Base-by-base conservation (phyloP, 768 basidiomycete genomes). In the Cubamyces lactineus region DNA sequence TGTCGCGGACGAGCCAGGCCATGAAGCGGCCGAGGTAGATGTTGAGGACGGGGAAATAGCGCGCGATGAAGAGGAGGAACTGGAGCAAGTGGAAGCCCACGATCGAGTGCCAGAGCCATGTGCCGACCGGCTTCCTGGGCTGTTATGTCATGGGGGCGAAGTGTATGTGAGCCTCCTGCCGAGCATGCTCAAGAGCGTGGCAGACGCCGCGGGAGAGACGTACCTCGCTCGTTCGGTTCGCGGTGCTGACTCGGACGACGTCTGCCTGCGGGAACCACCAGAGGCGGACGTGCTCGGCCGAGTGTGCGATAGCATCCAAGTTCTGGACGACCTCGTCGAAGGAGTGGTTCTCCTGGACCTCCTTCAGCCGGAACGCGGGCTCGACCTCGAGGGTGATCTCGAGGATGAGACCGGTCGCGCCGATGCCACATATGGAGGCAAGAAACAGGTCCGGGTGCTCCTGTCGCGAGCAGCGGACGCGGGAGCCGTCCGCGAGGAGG, bases 261-360 rank as follows among this genome's bases (percentile, higher is more conserved):
- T 88, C 87, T 15, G 86, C 82, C 51, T 90, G 86, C 2, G 96
- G 94, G 76, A 88, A 96, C 96, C 96, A 99, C 92, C 93, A 97
- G 17, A 94, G 81, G 17, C 94, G 82, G n/a, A 92, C 91, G 72
- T 97, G 94, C 74, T 99, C 85, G 2, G 91, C 87, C n/a, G 86
- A 78, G 52, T 67, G 70, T 28, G 80, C 84, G 52, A 91, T 71
- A 2, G 72, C 61, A 59, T 89, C 84, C n/a, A 93, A 70, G 55
- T 80, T 75, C 28, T 74, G 67, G 56, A 92, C 69, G 64, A 85
- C 83, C n/a, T 85, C 77, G 42, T 86, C 84, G 68, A 96, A 92
- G 12, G 77, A 65, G 38, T 84, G 71, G 15, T 86, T 80, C 61
- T 82, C 80, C 66, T 89, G 88, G 0, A 80, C 74, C 69, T 97